phyloP scores from a whole-genome alignment of 1,284 basidiomycete genomes.

The Leccinum subfulvum region DNA sequence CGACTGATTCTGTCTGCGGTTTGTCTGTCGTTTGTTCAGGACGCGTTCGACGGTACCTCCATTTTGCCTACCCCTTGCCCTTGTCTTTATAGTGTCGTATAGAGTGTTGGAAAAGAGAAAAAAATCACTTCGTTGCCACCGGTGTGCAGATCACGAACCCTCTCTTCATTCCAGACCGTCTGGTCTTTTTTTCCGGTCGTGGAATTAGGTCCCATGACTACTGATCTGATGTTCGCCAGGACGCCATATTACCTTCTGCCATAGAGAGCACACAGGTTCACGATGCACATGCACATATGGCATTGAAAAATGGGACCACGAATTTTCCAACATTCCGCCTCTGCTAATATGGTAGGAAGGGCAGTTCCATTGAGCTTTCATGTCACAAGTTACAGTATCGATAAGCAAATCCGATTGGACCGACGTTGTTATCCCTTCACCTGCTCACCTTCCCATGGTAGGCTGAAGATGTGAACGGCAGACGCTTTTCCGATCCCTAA shows the following conservation, averaged over 20 bases:
- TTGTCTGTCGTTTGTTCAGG: background rate
- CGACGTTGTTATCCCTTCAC: no score
- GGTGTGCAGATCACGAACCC: background rate
- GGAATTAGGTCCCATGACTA: background rate
- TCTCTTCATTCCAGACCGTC: background rate
- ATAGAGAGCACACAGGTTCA: background rate
- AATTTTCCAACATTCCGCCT: background rate
- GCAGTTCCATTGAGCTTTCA: background rate
- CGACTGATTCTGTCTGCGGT: background rate
- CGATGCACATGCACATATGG: background rate
- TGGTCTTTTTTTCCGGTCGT: background rate
- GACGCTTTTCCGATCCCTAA: no score
- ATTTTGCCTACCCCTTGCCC: background rate
- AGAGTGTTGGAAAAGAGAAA: background rate
- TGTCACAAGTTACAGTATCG: background rate
- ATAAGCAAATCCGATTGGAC: background rate
- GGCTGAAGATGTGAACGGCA: no score
- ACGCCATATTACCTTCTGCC: background rate
- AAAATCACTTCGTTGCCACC: background rate
- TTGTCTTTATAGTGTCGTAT: background rate
- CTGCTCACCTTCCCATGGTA: no score
- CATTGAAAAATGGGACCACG: background rate
- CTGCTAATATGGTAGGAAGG: background rate
- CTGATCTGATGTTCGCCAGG: background rate
- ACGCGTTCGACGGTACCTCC: background rate